Percentiles rank a stretch among this genome's conserved stretches.
These are phyloP conservation scores for Telopea speciosissima DNA, from an alignment of 177 flowering plant species.

Conservation along the genomic window DNA sequence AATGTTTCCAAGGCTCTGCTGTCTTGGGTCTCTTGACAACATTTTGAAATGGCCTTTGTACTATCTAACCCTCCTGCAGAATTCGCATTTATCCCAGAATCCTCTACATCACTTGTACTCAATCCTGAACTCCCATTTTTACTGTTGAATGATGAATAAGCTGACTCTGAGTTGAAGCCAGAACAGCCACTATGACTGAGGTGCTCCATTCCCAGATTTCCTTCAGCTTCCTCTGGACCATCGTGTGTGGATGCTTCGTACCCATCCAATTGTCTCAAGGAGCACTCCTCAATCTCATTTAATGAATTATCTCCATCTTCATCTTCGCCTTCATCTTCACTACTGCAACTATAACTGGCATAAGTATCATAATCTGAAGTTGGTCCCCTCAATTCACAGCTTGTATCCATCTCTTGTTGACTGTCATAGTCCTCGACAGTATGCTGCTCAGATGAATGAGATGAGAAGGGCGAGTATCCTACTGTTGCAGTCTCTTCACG, in stretches of 20 bases:
- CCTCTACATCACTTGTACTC: constrained; percentile 43
- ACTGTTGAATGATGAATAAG: constrained; percentile 39
- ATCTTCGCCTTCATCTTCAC: constrained; percentile 30
- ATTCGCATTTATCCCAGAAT: constrained; percentile 23
- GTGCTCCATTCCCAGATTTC: constrained; percentile 17
- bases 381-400: constrained; percentile 46
- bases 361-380: constrained; percentile 40
- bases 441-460: constrained; percentile 40
- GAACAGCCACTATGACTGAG: constrained; percentile 25
- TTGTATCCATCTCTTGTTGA: constrained; percentile 56
- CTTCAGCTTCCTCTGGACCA: constrained; percentile 12
- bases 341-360: constrained; percentile 29
- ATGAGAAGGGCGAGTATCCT: constrained; percentile 64
- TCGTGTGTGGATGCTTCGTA: constrained; percentile 21
- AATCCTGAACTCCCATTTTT: constrained; percentile 34
- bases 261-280: constrained; percentile 51
- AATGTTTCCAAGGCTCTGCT: constrained; percentile 4
- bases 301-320: constrained; percentile 34
- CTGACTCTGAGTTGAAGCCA: constrained; percentile 28
- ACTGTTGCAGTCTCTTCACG: constrained; percentile 57
- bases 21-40: background rate
- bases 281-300: constrained; percentile 60
- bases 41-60: constrained; percentile 14
- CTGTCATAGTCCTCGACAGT: constrained; percentile 31
- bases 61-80: constrained; percentile 4